Conservation (phyloP, 495 filamentous ascomycete genomes). For the Daldinia grandis region DNA sequence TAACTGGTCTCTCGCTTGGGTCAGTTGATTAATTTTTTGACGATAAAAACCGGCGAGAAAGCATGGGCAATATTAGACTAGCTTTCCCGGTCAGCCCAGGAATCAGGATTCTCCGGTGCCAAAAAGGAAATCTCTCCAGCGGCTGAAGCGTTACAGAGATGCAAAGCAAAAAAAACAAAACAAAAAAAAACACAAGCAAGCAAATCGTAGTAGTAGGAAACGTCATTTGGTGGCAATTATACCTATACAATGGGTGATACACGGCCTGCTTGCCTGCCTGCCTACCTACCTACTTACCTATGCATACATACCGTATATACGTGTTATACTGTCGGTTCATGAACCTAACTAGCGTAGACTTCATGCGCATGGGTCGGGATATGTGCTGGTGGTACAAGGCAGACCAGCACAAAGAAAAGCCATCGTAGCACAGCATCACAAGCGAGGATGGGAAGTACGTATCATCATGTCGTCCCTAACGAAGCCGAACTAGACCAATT, state of each 20-base stretch:
- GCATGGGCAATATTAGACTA: constrained; percentile 18
- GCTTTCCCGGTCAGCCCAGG: constrained; percentile 7
- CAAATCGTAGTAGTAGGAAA: constrained; percentile 21
- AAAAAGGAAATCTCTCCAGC: constrained; percentile 29
- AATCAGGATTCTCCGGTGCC: constrained; percentile 26
- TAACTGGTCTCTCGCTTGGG: neutral
- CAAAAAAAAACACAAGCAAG: constrained; percentile 16
- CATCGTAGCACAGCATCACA: constrained; percentile 36
- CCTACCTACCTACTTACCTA: neutral
- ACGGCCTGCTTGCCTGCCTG: neutral
- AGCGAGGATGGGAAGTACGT: constrained; percentile 19
- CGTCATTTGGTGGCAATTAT: constrained; percentile 39
- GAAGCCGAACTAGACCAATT: constrained; percentile 8
- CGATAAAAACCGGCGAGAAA: constrained; percentile 12
- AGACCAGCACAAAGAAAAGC: constrained; percentile 22
- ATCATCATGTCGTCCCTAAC: constrained; percentile 26
- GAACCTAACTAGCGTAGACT: constrained; percentile 26
- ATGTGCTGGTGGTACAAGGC: constrained; percentile 31
- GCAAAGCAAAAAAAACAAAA: constrained; percentile 13
- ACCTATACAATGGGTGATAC: constrained; percentile 16
- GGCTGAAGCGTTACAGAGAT: constrained; percentile 31
- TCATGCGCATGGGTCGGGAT: constrained; percentile 33
- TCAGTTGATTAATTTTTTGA: constrained; percentile 30
- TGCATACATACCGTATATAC: constrained; percentile 1
- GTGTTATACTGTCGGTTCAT: constrained; percentile 28